Conservation (phyloP, 2,329 filamentous ascomycete species). For the Ophiosphaerella korrae region DNA sequence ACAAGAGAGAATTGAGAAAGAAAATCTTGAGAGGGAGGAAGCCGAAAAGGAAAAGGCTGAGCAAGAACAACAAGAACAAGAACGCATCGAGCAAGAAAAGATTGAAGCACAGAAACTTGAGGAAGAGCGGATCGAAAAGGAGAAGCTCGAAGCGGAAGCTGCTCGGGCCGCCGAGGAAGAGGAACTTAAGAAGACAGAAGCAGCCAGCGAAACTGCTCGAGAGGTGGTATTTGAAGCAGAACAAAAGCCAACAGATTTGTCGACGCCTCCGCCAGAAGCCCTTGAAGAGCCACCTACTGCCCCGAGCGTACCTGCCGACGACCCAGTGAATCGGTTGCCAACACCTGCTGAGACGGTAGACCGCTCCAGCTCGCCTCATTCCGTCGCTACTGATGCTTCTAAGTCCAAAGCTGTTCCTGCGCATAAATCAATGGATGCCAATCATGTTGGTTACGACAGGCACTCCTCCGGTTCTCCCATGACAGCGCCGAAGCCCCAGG, state of each 20-base stretch:
- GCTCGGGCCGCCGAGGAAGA: not conserved
- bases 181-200: not conserved
- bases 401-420: constrained; percentile 36
- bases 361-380: constrained; percentile 24
- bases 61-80: not conserved
- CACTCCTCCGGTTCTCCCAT: not conserved
- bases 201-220: not conserved
- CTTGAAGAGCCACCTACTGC: constrained; percentile 5
- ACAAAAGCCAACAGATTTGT: constrained; percentile 17
- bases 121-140: constrained; percentile 3
- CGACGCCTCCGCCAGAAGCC: constrained; percentile 16
- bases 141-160: constrained; percentile 5
- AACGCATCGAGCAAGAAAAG: not conserved
- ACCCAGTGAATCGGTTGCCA: constrained; percentile 20
- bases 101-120: not conserved
- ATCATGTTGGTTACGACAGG: constrained; percentile 10
- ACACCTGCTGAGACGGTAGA: constrained; percentile 20
- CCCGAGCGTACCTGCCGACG: constrained; percentile 9
- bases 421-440: constrained; percentile 23
- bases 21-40: constrained; percentile 3
- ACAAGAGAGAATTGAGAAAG: constrained; percentile 6
- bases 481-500: constrained; percentile 11
- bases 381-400: constrained; percentile 23
- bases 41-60: constrained; percentile 3
- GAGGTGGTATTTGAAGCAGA: not conserved